Evolutionary conservation across 1,139 yeast species (phyloP).

Genomic region (Lodderomyces metapsilosis): DNA sequence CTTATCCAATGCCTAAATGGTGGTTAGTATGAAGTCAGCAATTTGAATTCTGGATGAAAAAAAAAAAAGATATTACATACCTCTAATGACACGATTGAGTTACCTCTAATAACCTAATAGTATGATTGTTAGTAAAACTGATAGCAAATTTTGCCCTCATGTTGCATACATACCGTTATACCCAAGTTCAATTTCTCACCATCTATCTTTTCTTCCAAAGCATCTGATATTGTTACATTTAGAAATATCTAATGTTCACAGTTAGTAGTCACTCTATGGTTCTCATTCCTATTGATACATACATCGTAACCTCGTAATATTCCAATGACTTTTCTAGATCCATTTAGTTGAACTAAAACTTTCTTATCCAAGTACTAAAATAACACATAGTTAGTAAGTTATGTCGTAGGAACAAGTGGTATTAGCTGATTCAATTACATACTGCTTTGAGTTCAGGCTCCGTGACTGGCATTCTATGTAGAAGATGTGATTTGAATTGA

Average conservation of each 20-base stretch:
- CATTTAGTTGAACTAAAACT: slow-evolving; percentile 68
- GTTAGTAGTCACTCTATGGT: too few species aligned
- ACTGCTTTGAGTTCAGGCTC: slow-evolving; percentile 7
- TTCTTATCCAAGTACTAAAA: slow-evolving; percentile 72
- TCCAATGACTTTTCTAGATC: slow-evolving; percentile 71
- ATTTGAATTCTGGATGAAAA: too few species aligned
- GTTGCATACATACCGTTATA: slow-evolving; percentile 39
- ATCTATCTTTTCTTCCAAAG: slow-evolving; percentile 56
- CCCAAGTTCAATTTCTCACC: slow-evolving; percentile 58
- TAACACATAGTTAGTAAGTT: slow-evolving; percentile 20
- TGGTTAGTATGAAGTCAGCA: slow-evolving; percentile 20
- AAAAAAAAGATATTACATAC: too few species aligned
- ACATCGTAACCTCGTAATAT: slow-evolving; percentile 77
- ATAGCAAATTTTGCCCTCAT: too few species aligned
- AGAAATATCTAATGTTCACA: slow-evolving; percentile 46
- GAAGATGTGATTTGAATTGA: neutral
- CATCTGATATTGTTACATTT: slow-evolving; percentile 72
- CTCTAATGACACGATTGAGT: slow-evolving; percentile 58
- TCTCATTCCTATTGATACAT: slow-evolving; percentile 19
- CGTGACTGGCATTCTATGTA: neutral
- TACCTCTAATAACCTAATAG: slow-evolving; percentile 53
- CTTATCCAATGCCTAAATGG: slow-evolving; percentile 28
- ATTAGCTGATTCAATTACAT: too few species aligned
- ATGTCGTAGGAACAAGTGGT: too few species aligned
- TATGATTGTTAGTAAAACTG: slow-evolving; percentile 26